Evolutionary conservation across 2,329 filamentous ascomycete species (phyloP).

Genomic region (Emmonsiellopsis sp.): DNA sequence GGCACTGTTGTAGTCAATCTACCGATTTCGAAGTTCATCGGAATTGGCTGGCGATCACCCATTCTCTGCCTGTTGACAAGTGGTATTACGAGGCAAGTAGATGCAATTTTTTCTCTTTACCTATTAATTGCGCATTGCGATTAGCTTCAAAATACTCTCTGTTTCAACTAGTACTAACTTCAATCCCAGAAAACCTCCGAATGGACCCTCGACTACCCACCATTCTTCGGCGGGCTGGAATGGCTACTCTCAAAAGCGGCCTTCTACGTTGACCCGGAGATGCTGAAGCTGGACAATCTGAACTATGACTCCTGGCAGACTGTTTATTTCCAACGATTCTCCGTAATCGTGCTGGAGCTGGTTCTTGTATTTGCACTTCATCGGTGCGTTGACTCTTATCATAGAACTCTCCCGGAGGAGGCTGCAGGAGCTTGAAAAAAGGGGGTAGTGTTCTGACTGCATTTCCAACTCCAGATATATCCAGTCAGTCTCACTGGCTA

Average conservation of each 20-base stretch:
- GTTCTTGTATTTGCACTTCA: slow-evolving; percentile 75
- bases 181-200: slow-evolving; percentile 68
- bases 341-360: slow-evolving; percentile 77
- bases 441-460: background rate
- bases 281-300: slow-evolving; percentile 73
- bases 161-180: background rate
- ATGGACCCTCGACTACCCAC: slow-evolving; percentile 99
- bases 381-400: slow-evolving; percentile 39
- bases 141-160: background rate
- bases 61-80: slow-evolving; percentile 73
- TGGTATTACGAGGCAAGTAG: slow-evolving; percentile 79
- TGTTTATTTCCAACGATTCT: slow-evolving; percentile 82
- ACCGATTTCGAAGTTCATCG: slow-evolving; percentile 98
- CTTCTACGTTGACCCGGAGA: slow-evolving; percentile 63
- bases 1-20: slow-evolving; percentile 61
- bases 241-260: slow-evolving; percentile 80
- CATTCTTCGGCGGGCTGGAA: slow-evolving; percentile 96
- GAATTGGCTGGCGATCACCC: slow-evolving; percentile 95
- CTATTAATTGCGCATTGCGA: background rate
- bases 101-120: background rate
- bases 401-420: background rate
- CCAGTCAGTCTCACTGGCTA: slow-evolving; percentile 54
- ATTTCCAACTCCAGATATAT: slow-evolving; percentile 51
- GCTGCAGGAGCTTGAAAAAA: background rate
- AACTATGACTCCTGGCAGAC: slow-evolving; percentile 89